A percentile compares a stretch with the other conserved stretches of the same genome.
Conservation (phyloP, 73 alveolate genomes). For the Durusdinium trenchii region DNA sequence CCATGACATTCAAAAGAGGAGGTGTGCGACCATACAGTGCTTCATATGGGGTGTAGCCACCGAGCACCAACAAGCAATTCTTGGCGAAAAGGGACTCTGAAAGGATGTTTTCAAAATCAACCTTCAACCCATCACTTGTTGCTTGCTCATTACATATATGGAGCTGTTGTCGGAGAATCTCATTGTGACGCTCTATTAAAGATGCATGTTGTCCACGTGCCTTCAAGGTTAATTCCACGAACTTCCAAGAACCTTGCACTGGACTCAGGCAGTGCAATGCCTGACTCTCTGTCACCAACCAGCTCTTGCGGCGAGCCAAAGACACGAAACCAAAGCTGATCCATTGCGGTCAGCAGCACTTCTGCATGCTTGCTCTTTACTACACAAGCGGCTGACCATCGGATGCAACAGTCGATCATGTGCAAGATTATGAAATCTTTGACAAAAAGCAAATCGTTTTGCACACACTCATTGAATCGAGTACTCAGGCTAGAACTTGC, state of each 20-base stretch:
- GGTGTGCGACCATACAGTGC: conserved; percentile 40
- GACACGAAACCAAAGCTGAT: not conserved
- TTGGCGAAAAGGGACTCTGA: not conserved
- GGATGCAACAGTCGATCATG: conserved; percentile 42
- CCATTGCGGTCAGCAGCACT: not conserved
- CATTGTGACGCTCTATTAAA: conserved; percentile 9
- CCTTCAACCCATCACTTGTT: not conserved
- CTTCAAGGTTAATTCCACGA: not conserved
- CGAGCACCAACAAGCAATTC: not conserved
- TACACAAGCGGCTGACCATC: not conserved
- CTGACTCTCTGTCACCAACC: not conserved
- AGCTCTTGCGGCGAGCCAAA: not conserved
- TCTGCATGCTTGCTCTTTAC: not conserved
- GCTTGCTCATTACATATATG: not conserved
- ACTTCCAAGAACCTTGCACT: not conserved
- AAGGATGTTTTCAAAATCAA: not conserved
- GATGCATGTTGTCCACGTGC: conserved; percentile 6
- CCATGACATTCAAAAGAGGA: not conserved
- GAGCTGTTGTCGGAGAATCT: not conserved
- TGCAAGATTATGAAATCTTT: not conserved
- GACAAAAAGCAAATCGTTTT: not conserved
- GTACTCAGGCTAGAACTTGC: not conserved
- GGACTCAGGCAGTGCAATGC: not conserved
- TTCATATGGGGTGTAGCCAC: conserved; percentile 19
- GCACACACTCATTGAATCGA: not conserved